phyloP scores from a whole-genome alignment of 2,329 filamentous ascomycete species.

The Tolypocladium tropicale region DNA sequence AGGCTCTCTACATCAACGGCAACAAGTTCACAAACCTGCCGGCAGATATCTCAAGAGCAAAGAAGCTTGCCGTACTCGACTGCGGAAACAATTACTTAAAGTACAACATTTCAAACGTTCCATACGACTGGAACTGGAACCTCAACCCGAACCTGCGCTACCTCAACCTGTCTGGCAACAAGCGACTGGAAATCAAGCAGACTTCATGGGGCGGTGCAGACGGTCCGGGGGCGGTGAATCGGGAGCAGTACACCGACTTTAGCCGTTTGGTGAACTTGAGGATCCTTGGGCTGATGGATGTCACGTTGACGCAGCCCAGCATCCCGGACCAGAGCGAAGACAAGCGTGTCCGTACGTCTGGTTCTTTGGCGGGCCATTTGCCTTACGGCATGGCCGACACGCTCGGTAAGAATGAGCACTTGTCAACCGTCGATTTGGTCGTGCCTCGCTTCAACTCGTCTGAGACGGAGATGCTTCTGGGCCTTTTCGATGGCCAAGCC shows the following conservation, averaged over 20 bases:
- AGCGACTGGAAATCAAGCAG: slow-evolving; percentile 81
- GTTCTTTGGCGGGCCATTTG: slow-evolving; percentile 82
- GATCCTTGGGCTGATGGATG: slow-evolving; percentile 92
- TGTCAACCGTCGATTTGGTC: slow-evolving; percentile 92
- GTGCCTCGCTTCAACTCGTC: slow-evolving; percentile 85
- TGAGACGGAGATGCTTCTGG: slow-evolving; percentile 81
- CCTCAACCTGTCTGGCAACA: slow-evolving; percentile 94
- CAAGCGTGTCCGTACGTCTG: slow-evolving; percentile 88
- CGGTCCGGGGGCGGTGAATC: slow-evolving; percentile 42
- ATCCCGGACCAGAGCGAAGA: slow-evolving; percentile 95
- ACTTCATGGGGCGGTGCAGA: slow-evolving; percentile 35
- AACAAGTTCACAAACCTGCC: slow-evolving; percentile 97
- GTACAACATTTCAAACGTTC: slow-evolving; percentile 98
- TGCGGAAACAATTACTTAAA: slow-evolving; percentile 92
- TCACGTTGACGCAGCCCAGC: slow-evolving; percentile 84
- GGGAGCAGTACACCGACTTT: slow-evolving; percentile 72
- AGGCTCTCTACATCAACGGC: slow-evolving; percentile 88
- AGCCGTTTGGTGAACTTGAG: slow-evolving; percentile 73
- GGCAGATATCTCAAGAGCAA: slow-evolving; percentile 88
- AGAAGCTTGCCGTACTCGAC: slow-evolving; percentile 83
- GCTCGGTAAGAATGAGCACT: slow-evolving; percentile 81
- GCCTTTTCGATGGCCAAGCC: slow-evolving; percentile 94
- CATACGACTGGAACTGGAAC: slow-evolving; percentile 99
- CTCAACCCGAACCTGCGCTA: slow-evolving; percentile 92
- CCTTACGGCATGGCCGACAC: slow-evolving; percentile 98